Base-by-base conservation (phyloP, 2,329 filamentous ascomycete genomes). In the Fragosphaeria purpurea region DNA sequence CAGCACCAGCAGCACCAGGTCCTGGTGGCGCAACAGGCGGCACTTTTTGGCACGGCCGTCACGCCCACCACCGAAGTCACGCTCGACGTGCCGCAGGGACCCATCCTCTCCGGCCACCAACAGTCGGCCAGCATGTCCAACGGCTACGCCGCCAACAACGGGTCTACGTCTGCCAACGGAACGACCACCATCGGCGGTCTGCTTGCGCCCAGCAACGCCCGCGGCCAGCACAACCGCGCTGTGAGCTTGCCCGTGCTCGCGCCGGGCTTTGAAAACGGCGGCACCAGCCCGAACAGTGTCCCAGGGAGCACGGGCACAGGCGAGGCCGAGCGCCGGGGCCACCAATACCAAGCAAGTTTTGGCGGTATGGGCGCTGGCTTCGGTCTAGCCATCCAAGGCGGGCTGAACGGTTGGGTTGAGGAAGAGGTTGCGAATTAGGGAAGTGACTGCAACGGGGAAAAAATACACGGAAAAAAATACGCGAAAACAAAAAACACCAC, bases 181-280 rank as follows among this genome's bases (percentile, higher is more conserved):
- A 72, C 85, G 3, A 82, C 83, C 2, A 87, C 83, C 1, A 84
- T 90, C 54, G 85, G 85, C 42, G 85, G 86, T 7, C 77, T 94
- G 39, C 76, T 93, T 47, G 85, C 86, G 3, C 86, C 87, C 2
- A 80, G 80, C 47, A 83, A 79, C 50, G 64, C 70, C 11, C 75
- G 80, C 37, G 71, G 75, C 35, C 77, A 79, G 55, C 80, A 84
- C 66, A 91, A 81, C 62, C 84, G 93, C 39, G 89, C 93, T 37
- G 88, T 96, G 53, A 95, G 89, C 64, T 72, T 98, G 61, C 93
- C 93, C 1, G 80, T 77, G 5, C 75, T 85, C 49, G 80, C 79
- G 0, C 79, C 80, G 13, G 78, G 77, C 12, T 79, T 81, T 50
- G 77, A 82, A 65, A 82, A 82, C 48, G 76, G 77, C 42, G 73